These are phyloP conservation scores for Cnidoscolus chayamansa DNA, from an alignment of 441 rosid genomes.

Conservation along the genomic window DNA sequence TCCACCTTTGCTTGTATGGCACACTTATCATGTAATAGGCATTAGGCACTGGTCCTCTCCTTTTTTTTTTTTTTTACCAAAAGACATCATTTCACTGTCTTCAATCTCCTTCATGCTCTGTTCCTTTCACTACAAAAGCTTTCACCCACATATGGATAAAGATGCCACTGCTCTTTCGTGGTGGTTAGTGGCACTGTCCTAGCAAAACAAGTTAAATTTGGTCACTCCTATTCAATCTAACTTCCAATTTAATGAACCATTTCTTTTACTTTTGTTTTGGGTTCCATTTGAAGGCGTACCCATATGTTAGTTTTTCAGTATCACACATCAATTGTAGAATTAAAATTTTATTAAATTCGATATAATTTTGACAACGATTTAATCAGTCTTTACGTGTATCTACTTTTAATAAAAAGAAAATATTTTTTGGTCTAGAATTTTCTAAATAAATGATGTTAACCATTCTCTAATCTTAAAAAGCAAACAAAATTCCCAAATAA, in stretches of 20 bases:
- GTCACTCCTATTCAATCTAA: not conserved
- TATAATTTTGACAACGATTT: too few relatives aligned
- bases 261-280: too few relatives aligned
- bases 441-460: slow-evolving; percentile 12
- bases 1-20: slow-evolving; percentile 38
- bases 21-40: slow-evolving; percentile 25
- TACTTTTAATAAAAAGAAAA: too few relatives aligned
- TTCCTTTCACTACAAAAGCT: slow-evolving; percentile 39
- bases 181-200: slow-evolving; percentile 28
- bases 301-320: too few relatives aligned
- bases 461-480: not conserved
- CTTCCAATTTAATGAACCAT: too few relatives aligned
- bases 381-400: too few relatives aligned
- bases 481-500: not conserved
- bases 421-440: not conserved
- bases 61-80: not conserved
- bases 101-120: slow-evolving; percentile 27
- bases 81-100: slow-evolving; percentile 25
- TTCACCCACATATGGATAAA: slow-evolving; percentile 26
- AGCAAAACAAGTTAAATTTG: slow-evolving; percentile 19
- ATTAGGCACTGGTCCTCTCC: not conserved
- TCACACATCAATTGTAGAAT: too few relatives aligned
- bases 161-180: slow-evolving; percentile 18
- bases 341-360: too few relatives aligned
- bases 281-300: not conserved